Evolutionary conservation across 2,329 filamentous ascomycete genomes (phyloP).

Genomic region (Botryosphaeria dothidea): DNA sequence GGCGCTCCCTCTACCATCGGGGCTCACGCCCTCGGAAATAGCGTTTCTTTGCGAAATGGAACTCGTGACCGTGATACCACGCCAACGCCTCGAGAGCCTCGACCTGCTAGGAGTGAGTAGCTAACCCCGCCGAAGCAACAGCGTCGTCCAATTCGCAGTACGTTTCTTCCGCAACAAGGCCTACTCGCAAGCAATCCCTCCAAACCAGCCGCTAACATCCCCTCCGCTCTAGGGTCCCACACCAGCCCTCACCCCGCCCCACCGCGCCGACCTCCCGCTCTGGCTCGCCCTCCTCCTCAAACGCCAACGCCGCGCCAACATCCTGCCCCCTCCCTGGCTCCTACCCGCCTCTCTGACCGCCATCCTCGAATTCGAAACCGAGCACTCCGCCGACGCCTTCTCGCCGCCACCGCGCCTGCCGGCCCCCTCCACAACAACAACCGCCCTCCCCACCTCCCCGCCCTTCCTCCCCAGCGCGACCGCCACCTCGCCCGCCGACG

Average conservation of each 20-base stretch:
- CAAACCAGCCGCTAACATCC: constrained; percentile 21
- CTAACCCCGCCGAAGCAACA: constrained; percentile 25
- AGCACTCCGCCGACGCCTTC: constrained; percentile 69
- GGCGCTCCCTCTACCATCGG: constrained; percentile 63
- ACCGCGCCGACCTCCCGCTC: constrained; percentile 76
- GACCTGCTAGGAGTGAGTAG: constrained; percentile 77
- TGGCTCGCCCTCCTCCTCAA: constrained; percentile 96
- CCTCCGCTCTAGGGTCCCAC: constrained; percentile 68
- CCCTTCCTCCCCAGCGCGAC: constrained; percentile 81
- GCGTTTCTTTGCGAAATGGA: constrained; percentile 98
- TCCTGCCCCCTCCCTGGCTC: constrained; percentile 88
- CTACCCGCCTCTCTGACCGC: constrained; percentile 71
- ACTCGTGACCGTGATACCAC: constrained; percentile 86
- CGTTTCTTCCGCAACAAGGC: neutral
- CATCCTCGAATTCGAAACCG: constrained; percentile 80
- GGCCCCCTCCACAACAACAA: constrained; percentile 43
- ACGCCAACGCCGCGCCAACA: constrained; percentile 90
- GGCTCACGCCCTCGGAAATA: constrained; percentile 82
- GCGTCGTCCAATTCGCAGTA: constrained; percentile 13
- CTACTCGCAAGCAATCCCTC: neutral
- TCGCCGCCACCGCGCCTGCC: constrained; percentile 73
- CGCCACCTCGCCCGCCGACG: constrained; percentile 64
- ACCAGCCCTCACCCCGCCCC: constrained; percentile 74
- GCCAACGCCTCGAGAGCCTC: constrained; percentile 84
- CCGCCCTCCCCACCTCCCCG: constrained; percentile 44